Base-by-base conservation (phyloP, 495 filamentous ascomycete genomes). In the Penicillium canescens region DNA sequence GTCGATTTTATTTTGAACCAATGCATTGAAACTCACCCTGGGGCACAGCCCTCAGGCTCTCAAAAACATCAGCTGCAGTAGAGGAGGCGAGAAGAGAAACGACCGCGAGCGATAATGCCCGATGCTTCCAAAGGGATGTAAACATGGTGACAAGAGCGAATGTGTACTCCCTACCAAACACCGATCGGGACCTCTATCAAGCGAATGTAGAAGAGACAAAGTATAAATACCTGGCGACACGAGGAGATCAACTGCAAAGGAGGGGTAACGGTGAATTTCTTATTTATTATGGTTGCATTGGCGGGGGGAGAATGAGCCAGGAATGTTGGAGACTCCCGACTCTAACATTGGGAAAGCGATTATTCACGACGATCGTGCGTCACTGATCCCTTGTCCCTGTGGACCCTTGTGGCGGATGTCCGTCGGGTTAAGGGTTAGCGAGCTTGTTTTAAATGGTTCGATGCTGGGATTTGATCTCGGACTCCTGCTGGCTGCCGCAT, bases 51-150 rank as follows among this genome's bases (percentile, higher is more conserved):
- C 57, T 41, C 34, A 77, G 60, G 40, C 57, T 66, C 50, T 77
- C 74, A 43, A 77, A 74, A 0, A 74, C 67, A 42, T 71, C 68
- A 8, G 61, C 74, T 1, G 63, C 45, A 14, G 59, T 68, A 33
- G 60, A 57, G 4, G 69, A 74, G 38, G 71, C 66, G 13, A 78
- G 63, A 44, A 73, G 68, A 12, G 75, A 73, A 28, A 67, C 45
- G n/a, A 70, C 61, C 24, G 66, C 70, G 34, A 78, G 72, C 57
- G 77, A 76, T 68, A 71, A 51, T 10, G 61, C 63, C 45, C 67
- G 63, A 34, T 60, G 58, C 48, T 60, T 64, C 13, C 69, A 49
- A 13, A 69, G 52, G 9, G 64, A 62, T 5, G 47, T 61, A 54
- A 65, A 42, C 70, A 76, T 76, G 46, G 18, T 56, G 14, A 28